These are phyloP conservation scores for Ceratocystis destructans DNA, from an alignment of 2,329 filamentous ascomycete genomes.

Conservation along the genomic window DNA sequence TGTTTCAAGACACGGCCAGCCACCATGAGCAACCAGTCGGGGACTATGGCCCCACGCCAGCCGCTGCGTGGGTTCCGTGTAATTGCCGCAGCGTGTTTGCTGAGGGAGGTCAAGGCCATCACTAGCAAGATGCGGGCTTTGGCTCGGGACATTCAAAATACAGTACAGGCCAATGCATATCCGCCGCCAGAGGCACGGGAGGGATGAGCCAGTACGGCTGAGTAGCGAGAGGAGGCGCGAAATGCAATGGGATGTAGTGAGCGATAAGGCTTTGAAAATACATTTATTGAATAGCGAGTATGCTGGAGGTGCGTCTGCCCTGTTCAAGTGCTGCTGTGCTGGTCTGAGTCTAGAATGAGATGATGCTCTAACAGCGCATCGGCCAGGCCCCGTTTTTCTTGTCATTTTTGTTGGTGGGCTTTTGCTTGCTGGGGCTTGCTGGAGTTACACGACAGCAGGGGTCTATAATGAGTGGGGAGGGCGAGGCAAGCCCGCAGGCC, in stretches of 20 bases:
- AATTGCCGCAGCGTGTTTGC: conserved; percentile 28
- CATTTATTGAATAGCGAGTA: background rate
- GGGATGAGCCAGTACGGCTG: no score
- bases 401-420: background rate
- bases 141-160: background rate
- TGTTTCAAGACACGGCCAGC: conserved; percentile 23
- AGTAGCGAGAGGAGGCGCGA: background rate
- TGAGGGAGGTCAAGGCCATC: conserved; percentile 24
- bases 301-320: no score
- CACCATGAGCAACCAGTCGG: conserved; percentile 22
- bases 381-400: background rate
- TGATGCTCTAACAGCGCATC: background rate
- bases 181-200: background rate
- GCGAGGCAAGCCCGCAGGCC: background rate
- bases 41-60: conserved; percentile 12
- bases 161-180: background rate
- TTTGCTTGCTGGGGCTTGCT: background rate
- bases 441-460: conserved; percentile 1
- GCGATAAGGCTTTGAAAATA: background rate
- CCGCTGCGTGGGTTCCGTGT: conserved; percentile 28
- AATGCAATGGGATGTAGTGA: background rate
- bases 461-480: background rate
- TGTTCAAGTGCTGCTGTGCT: background rate
- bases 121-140: conserved; percentile 6
- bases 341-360: background rate